A percentile compares a stretch with the other conserved stretches of the same genome.
phyloP scores from a whole-genome alignment of 106 monocot species.

The Triglochin maritima region DNA sequence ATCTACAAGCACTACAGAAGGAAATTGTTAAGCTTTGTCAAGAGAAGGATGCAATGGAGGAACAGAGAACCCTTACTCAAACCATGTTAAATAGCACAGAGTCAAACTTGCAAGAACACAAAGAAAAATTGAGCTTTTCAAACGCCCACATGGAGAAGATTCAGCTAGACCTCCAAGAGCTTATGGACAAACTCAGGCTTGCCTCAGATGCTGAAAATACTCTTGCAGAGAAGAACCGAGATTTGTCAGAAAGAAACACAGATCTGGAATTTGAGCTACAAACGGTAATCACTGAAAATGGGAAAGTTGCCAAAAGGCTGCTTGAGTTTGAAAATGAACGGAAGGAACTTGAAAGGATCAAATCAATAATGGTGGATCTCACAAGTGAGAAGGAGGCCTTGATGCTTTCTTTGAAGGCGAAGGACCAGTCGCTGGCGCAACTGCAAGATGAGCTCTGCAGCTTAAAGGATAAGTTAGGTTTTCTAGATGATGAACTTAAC shows the following conservation, averaged over 20 bases:
- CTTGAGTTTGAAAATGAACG: slow-evolving; percentile 14
- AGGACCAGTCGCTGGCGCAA: not conserved
- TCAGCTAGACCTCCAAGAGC: slow-evolving; percentile 43
- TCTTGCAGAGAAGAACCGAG: slow-evolving; percentile 23
- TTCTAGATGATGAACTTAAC: slow-evolving; percentile 27
- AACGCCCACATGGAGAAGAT: slow-evolving; percentile 29
- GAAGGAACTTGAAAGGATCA: slow-evolving; percentile 50
- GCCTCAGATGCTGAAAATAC: slow-evolving; percentile 37
- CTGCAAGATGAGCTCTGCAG: slow-evolving; percentile 46
- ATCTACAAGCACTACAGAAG: slow-evolving; percentile 22
- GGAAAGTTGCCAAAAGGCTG: slow-evolving; percentile 28
- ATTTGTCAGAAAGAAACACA: slow-evolving; percentile 37
- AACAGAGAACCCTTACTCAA: slow-evolving; percentile 29
- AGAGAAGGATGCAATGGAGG: slow-evolving; percentile 34
- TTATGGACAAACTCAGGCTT: slow-evolving; percentile 35
- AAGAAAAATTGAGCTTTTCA: slow-evolving; percentile 36
- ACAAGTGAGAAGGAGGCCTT: slow-evolving; percentile 41
- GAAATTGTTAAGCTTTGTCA: slow-evolving; percentile 32
- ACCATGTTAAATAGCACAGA: slow-evolving; percentile 24
- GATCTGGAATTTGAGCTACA: slow-evolving; percentile 46
- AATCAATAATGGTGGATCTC: slow-evolving; percentile 21
- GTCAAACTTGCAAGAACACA: slow-evolving; percentile 31
- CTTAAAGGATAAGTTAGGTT: slow-evolving; percentile 34
- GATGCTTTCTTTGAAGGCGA: slow-evolving; percentile 2
- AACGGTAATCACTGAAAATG: slow-evolving; percentile 31